Conservation (phyloP, 805 yeast species). For the Tetrapisispora namnaoensis region DNA sequence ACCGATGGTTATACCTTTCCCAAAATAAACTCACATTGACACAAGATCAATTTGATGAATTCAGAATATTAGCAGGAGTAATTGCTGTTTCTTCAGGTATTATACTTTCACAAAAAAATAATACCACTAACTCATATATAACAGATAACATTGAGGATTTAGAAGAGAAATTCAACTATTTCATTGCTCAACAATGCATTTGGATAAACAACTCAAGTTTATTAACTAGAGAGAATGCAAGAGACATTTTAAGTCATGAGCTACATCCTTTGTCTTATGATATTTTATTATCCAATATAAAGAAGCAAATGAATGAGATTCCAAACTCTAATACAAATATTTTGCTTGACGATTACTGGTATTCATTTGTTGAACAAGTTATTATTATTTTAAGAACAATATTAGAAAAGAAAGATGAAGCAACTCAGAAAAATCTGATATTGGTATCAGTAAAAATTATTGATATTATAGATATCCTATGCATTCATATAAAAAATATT, state of each 20-base stretch:
- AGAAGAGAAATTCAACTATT: conserved; percentile 32
- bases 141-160: conserved; percentile 23
- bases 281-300: conserved; percentile 36
- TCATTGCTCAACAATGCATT: conserved; percentile 39
- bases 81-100: conserved; percentile 63
- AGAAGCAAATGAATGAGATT: conserved; percentile 20
- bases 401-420: conserved; percentile 22
- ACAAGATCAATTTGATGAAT: conserved; percentile 35
- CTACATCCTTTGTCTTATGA: conserved; percentile 46
- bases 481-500: conserved; percentile 13
- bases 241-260: conserved; percentile 57
- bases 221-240: conserved; percentile 54
- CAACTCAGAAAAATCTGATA: conserved; percentile 14
- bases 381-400: conserved; percentile 35
- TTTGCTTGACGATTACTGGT: conserved; percentile 12
- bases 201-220: conserved; percentile 38
- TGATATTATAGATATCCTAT: conserved; percentile 24
- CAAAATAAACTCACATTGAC: conserved; percentile 17
- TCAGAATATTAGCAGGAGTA: conserved; percentile 63
- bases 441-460: conserved; percentile 26
- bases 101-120: conserved; percentile 29
- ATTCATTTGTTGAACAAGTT: conserved; percentile 35
- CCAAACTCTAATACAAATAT: conserved; percentile 14
- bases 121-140: conserved; percentile 5
- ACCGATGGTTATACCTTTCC: conserved; percentile 22